Base-by-base conservation (phyloP, 2,329 filamentous ascomycete genomes). In the Elsinoe arachidis region DNA sequence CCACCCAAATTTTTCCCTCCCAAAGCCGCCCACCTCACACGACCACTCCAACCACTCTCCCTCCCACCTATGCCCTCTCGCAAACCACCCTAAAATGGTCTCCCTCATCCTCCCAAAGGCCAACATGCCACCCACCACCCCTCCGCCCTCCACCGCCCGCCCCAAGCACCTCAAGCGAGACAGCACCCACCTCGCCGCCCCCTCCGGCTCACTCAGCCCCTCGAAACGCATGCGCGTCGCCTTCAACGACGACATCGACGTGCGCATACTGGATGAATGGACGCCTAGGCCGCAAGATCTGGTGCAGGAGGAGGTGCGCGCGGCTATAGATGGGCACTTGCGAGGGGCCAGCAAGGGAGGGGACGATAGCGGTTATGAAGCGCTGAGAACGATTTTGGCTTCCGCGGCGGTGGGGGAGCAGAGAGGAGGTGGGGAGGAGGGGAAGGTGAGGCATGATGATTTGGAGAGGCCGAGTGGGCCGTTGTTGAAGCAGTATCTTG, bases 301-400 rank as follows among this genome's bases (percentile, higher is more conserved):
- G 49, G 76, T 85, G 55, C 78, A 78, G 55, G 81, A 85, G 66
- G 81, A 85, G 66, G 80, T 85, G 19, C 76, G 79, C 61, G 73
- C 79, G 60, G 81, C 79, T 19, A 64, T 72, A 15, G 66, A 69
- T 35, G 59, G 63, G 33, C 58, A 72, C 52, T 61, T 69, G 10
- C 51, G 61, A 30, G 26, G 26, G 26, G 26, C 26, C 12, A 63
- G 79, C 55, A 72, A 75, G 4, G 68, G 70, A 19, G 75, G 76
- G 58, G 80, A 84, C 62, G 80, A 78, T 64, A 73, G 76, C 51
- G 75, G 71, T 57, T 85, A 85, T 64, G 78, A 82, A 62, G 74
- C 75, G 61, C 69, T 85, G 60, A 78, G 78, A 63, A 72, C 75
- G 60, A 68, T 82, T 39, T 80, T 83, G 65, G 68, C 69, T 12